Percentiles rank a stretch among this genome's conserved stretches.
These are phyloP conservation scores for Allium cepa DNA, from an alignment of 106 monocot species.

Conservation along the genomic window DNA sequence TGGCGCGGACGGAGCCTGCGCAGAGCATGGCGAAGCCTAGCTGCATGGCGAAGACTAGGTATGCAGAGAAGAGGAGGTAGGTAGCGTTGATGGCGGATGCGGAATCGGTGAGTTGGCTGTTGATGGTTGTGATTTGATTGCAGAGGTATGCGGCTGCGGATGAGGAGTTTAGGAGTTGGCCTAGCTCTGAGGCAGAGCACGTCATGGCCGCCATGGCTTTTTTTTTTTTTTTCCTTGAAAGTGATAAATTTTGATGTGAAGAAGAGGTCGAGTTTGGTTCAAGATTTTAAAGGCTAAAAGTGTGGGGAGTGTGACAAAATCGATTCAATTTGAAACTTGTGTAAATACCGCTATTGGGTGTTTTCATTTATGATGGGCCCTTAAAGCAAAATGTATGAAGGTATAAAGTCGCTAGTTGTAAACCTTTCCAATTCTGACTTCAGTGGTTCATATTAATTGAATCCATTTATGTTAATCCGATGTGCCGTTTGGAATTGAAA, in stretches of 20 bases:
- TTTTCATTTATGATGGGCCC: no score
- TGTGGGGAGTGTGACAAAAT: background rate
- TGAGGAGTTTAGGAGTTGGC: background rate
- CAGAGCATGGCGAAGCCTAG: conserved; percentile 98
- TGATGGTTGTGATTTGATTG: background rate
- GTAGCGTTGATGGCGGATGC: conserved; percentile 32
- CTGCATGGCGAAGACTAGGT: conserved; percentile 95
- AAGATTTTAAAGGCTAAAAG: background rate
- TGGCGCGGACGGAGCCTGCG: conserved; percentile 87
- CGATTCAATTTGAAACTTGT: no score
- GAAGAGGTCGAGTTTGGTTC: background rate
- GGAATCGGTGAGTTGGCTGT: conserved; percentile 14
- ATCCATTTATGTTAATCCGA: no score
- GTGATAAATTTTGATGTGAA: background rate
- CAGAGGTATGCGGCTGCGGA: conserved; percentile 11
- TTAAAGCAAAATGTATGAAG: no score
- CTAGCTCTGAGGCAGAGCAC: background rate
- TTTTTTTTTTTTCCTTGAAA: no score
- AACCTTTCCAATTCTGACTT: no score
- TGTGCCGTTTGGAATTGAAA: no score
- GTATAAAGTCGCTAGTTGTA: no score
- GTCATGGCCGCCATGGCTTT: background rate
- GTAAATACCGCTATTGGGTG: no score
- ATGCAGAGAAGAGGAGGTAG: conserved; percentile 91
- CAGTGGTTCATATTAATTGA: no score